These are phyloP conservation scores for Scheffersomyces ergatensis DNA, from an alignment of 805 yeast species.

Conservation along the genomic window DNA sequence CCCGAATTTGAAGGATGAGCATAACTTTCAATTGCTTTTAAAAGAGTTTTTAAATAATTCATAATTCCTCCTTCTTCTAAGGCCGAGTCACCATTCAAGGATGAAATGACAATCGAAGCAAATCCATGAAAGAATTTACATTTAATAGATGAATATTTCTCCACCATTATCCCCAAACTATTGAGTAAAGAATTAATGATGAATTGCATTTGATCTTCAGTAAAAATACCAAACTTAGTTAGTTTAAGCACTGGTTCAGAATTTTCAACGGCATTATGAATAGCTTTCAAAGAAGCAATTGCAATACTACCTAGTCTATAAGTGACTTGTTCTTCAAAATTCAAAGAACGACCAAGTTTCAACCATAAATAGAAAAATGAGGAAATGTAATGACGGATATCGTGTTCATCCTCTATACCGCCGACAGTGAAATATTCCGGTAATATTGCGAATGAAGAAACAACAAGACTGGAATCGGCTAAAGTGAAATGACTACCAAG, in stretches of 20 bases:
- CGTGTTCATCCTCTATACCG: conserved; percentile 27
- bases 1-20: conserved; percentile 94
- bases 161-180: conserved; percentile 45
- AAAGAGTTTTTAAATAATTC: conserved; percentile 49
- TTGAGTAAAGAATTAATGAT: conserved; percentile 54
- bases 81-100: conserved; percentile 52
- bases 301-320: conserved; percentile 64
- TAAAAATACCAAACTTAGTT: conserved; percentile 61
- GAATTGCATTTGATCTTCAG: conserved; percentile 57
- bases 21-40: conserved; percentile 75
- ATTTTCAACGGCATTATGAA: conserved; percentile 16
- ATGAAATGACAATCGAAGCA: conserved; percentile 51
- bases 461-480: conserved; percentile 48
- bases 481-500: conserved; percentile 53
- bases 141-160: conserved; percentile 44
- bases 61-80: conserved; percentile 45
- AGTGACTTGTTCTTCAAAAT: conserved; percentile 63
- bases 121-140: conserved; percentile 41
- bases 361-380: conserved; percentile 74
- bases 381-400: conserved; percentile 58
- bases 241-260: conserved; percentile 18
- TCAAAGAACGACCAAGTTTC: conserved; percentile 43
- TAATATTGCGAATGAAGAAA: conserved; percentile 53
- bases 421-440: conserved; percentile 42
- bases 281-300: conserved; percentile 40